Conservation (phyloP, 2,329 filamentous ascomycete genomes). For the Pseudopithomyces chartarum region DNA sequence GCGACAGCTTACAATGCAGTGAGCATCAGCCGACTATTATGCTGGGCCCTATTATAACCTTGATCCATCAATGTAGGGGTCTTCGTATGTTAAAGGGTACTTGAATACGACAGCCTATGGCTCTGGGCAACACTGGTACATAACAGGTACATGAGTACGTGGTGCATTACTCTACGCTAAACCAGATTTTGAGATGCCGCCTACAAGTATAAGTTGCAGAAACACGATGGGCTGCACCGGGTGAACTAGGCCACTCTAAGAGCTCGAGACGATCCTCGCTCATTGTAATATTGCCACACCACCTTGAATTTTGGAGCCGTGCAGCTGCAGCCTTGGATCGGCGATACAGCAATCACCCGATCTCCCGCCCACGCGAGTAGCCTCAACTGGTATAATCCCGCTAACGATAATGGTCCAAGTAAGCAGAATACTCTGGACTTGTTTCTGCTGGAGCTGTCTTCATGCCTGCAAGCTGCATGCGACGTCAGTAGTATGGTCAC, state of each 20-base stretch:
- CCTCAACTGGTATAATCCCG: background rate
- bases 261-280: background rate
- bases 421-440: background rate
- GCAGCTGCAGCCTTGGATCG: background rate
- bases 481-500: too few relatives aligned
- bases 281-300: background rate
- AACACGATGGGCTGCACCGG: background rate
- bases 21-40: background rate
- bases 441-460: background rate
- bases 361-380: background rate
- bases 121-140: background rate
- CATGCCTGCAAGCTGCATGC: too few relatives aligned
- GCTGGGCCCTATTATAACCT: background rate
- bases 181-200: background rate
- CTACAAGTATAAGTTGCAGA: background rate
- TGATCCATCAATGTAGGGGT: background rate
- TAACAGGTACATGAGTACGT: background rate
- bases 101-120: background rate
- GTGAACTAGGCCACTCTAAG: background rate
- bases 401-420: background rate
- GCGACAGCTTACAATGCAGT: constrained; percentile 2
- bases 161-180: background rate
- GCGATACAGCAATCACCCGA: constrained; percentile 1
- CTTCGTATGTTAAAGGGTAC: background rate
- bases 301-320: background rate